Base-by-base conservation (phyloP, 768 basidiomycete genomes). In the Agaricus blazei region DNA sequence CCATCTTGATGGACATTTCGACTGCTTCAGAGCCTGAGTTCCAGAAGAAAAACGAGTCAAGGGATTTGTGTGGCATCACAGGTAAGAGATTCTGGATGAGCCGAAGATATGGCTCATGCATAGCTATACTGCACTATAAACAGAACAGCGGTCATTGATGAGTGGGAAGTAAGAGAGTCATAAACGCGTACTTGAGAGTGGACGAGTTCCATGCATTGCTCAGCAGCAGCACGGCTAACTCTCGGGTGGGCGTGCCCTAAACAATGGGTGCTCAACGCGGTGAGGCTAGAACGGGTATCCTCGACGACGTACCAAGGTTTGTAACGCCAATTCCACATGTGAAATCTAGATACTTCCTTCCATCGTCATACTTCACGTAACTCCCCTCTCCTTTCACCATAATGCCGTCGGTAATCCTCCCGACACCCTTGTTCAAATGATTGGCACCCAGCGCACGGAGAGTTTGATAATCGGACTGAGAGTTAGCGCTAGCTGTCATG, bases 31-130 rank as follows among this genome's bases (percentile, higher is more conserved):
- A 87, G 2, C 96, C 96, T 2, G 93, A 95, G 74, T 92, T 98
- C 89, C 90, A 92, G 72, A 97, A 92, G 81, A 94, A 97, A 79
- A 98, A 98, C 26, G 91, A 91, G 68, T 96, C 89, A 31, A 98
- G 78, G 1, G 93, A 94, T 0, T 85, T 79, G 70, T 95, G 74
- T 2, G 95, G 95, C 93, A 98, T 94, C 56, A 88, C 72, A 0
- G 93, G 90, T 11, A 96, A 72, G 6, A 98, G 79, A 52, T 80
- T 81, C 68, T 96, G 82, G 64, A 98, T 88, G 62, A 98, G 88
- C 48, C 84, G 78, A 19, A 97, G 79, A 70, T 96, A 93, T 0
- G 93, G 91, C 59, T 80, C 83, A 62, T 91, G 85, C 75, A 91
- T 88, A 4, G 86, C 88, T 63, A 97, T 92, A 73, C 89, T 90